Percentiles rank a stretch among this genome's conserved stretches.
phyloP scores from a whole-genome alignment of 768 basidiomycete genomes.

The Termitomyces sp. region DNA sequence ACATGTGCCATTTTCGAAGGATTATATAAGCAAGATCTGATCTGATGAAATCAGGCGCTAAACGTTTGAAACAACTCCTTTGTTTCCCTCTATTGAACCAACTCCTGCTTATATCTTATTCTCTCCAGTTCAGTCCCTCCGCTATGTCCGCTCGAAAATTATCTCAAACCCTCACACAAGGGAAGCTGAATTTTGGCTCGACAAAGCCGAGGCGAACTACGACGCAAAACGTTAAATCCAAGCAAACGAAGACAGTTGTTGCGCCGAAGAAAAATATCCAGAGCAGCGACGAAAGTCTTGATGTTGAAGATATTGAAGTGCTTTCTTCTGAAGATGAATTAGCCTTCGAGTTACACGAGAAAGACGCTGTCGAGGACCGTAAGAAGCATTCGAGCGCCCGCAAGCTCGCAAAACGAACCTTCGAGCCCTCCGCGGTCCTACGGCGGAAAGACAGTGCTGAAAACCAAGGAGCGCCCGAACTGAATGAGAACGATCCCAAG shows the following conservation, averaged over 20 bases:
- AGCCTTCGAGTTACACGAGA: conserved; percentile 4
- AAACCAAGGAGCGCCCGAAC: conserved; percentile 26
- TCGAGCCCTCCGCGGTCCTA: neutral
- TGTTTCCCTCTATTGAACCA: neutral
- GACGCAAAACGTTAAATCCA: conserved; percentile 21
- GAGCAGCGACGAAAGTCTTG: conserved; percentile 20
- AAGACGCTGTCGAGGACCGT: neutral
- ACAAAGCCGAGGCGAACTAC: conserved; percentile 41
- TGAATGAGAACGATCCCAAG: conserved; percentile 45
- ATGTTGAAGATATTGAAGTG: conserved; percentile 24
- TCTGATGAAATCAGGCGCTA: neutral
- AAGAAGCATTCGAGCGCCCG: neutral
- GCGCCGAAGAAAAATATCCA: conserved; percentile 7
- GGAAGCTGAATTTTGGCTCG: conserved; percentile 41
- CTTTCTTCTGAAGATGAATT: conserved; percentile 21
- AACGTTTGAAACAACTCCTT: neutral
- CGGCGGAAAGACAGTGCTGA: conserved; percentile 10
- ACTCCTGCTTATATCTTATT: neutral
- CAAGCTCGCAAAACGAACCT: neutral
- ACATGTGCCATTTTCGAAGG: too few species aligned
- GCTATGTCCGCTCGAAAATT: conserved; percentile 6
- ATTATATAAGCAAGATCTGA: too few species aligned
- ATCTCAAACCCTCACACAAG: conserved; percentile 37
- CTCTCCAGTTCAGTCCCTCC: neutral
- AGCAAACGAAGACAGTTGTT: conserved; percentile 14